Percentiles rank a stretch among this genome's conserved stretches.
These are phyloP conservation scores for Vicia sativa DNA, from an alignment of 306 rosid species.

Conservation along the genomic window DNA sequence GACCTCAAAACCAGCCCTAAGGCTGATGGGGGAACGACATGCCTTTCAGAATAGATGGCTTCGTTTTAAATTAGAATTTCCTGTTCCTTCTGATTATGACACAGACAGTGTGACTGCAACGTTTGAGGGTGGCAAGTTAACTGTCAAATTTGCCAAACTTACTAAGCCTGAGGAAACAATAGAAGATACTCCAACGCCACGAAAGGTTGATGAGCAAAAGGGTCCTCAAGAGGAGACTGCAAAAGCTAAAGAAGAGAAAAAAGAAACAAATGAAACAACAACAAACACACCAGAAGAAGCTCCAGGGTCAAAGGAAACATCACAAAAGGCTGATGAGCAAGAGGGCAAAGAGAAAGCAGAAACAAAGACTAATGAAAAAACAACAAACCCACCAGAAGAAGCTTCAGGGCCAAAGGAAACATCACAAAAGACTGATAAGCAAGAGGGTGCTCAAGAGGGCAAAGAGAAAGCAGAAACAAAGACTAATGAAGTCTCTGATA, in stretches of 20 bases:
- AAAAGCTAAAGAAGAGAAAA: constrained; percentile 30
- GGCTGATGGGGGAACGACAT: constrained; percentile 54
- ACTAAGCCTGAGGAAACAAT: constrained; percentile 33
- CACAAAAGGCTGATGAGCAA: constrained; percentile 35
- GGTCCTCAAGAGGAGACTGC: constrained; percentile 9
- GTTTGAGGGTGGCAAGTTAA: constrained; percentile 50
- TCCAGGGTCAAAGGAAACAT: constrained; percentile 10
- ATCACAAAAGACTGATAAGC: constrained; percentile 33
- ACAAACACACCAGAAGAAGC: constrained; percentile 10
- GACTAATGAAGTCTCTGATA: constrained; percentile 23
- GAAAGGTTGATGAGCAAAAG: constrained; percentile 29
- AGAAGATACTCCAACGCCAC: constrained; percentile 25
- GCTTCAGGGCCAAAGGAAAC: constrained; percentile 12
- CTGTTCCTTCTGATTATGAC: constrained; percentile 51
- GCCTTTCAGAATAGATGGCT: constrained; percentile 43
- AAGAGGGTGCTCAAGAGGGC: constrained; percentile 5
- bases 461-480: constrained; percentile 21
- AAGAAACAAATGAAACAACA: constrained; percentile 5
- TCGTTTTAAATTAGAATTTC: constrained; percentile 57
- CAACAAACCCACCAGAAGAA: constrained; percentile 6
- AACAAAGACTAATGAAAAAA: constrained; percentile 5
- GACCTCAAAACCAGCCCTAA: constrained; percentile 48
- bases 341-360: constrained; percentile 31
- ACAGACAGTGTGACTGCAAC: constrained; percentile 47
- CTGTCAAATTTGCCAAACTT: constrained; percentile 44